Evolutionary conservation across 352 stramenopile genomes (phyloP), one percentile per base, ranked within the genome.

Genomic region (Phytophthora pini): DNA sequence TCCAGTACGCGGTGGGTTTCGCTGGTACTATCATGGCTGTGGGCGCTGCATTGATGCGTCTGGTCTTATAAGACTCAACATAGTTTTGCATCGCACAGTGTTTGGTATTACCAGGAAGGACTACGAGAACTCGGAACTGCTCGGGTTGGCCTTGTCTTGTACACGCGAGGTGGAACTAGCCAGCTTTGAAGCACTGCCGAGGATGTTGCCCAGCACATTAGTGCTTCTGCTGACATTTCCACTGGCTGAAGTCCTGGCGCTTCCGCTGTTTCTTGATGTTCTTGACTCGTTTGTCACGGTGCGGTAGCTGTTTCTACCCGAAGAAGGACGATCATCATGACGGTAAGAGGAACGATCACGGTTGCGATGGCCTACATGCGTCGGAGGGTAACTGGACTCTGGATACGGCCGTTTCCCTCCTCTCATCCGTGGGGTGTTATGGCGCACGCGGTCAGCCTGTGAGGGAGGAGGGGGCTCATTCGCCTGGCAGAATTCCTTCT

Each of bases 1-100:
- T 96, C 8, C 87, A 96, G 68, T 96, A 96, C 62, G 86, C 81
- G 0, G 84, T 95, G 8, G 88, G 87, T 75, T 96, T 96, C 62
- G 85, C 86, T 3, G 84, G 88, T 70, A 94, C 88, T 36, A 94
- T 96, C 57, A 93, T 94, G 84, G 87, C 87, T 20, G 87, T 95
- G 36, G 87, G 87, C 24, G 84, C 87, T 8, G 84, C 84, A 39
- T 75, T 95, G 59, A 74, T 84, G 65, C 84, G 87, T 41, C 68
- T 95, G 15, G 77, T 95, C 49, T 64, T 95, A 56, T 95, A 84
- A 68, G 20, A 13, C 45, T 46, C 17, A 43, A 38, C 47, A 32
- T 26, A 53, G 34, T 54, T 32, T 38, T 41, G 22, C 2, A 5
- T 49, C 20, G 47, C 41, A 55, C 38, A 40, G 9, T 49, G 29